Conservation (phyloP, 192 early-diverging fungal species). For the Gryganskiella cystojenkinii region DNA sequence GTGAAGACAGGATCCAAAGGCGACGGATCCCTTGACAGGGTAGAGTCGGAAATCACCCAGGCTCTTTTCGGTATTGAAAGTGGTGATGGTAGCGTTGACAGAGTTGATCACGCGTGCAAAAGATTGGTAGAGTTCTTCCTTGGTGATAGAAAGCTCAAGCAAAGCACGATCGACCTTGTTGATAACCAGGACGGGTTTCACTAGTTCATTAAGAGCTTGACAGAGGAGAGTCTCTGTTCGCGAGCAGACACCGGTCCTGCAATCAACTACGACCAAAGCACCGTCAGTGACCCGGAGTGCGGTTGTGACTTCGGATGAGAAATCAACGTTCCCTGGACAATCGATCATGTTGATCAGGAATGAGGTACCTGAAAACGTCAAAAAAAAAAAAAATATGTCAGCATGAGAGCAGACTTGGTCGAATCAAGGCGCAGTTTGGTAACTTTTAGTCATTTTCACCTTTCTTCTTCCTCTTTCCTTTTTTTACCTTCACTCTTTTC, state of each 20-base stretch:
- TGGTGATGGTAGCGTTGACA: constrained; percentile 97
- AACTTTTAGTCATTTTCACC: too few species aligned
- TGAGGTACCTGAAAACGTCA: constrained; percentile 71
- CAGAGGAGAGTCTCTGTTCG: constrained; percentile 99
- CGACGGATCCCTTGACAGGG: constrained; percentile 94
- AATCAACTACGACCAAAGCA: constrained; percentile 97
- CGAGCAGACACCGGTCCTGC: constrained; percentile 96
- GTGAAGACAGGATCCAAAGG: constrained; percentile 97
- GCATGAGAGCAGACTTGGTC: too few species aligned
- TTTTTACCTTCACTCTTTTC: constrained; percentile 79
- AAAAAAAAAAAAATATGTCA: background rate
- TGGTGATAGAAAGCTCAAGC: constrained; percentile 92
- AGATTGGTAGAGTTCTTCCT: constrained; percentile 94
- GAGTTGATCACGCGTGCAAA: constrained; percentile 95
- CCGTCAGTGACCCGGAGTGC: constrained; percentile 99
- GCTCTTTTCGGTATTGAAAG: constrained; percentile 80
- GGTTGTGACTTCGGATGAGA: constrained; percentile 98
- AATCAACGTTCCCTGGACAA: constrained; percentile 98
- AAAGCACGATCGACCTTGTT: constrained; percentile 99
- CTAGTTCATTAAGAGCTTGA: constrained; percentile 96
- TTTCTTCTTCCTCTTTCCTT: constrained; percentile 6
- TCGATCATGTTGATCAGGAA: constrained; percentile 99
- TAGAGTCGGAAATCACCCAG: constrained; percentile 92
- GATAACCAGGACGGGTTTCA: constrained; percentile 96
- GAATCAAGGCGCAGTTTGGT: too few species aligned